Conservation (phyloP, 169 alveolate genomes). For the Plasmodium relictum region DNA sequence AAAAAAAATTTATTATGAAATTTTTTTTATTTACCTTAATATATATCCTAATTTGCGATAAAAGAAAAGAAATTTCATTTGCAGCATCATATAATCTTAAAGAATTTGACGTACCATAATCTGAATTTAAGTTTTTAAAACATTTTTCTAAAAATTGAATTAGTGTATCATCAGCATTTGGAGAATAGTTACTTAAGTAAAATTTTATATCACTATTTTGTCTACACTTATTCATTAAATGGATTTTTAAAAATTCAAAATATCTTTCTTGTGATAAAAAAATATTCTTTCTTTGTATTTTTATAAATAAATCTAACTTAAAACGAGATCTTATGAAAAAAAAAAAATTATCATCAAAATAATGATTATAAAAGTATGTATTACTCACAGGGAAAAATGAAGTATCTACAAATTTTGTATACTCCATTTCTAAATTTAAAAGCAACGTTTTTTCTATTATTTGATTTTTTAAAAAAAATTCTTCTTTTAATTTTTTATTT, state of each 20-base stretch:
- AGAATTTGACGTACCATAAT: neutral
- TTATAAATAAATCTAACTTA: slow-evolving; percentile 23
- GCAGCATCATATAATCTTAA: slow-evolving; percentile 24
- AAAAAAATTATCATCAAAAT: slow-evolving; percentile 28
- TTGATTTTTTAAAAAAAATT: slow-evolving; percentile 8
- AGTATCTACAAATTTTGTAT: slow-evolving; percentile 7
- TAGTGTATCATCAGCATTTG: neutral
- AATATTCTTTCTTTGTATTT: slow-evolving; percentile 27
- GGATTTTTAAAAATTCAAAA: slow-evolving; percentile 23
- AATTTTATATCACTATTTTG: slow-evolving; percentile 9
- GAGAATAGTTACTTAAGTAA: slow-evolving; percentile 13
- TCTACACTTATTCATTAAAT: slow-evolving; percentile 47
- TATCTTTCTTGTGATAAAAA: slow-evolving; percentile 11
- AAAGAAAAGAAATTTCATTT: slow-evolving; percentile 32
- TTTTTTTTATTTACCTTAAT: slow-evolving; percentile 13
- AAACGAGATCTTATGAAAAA: slow-evolving; percentile 17
- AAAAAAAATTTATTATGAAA: too few relatives aligned
- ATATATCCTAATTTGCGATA: slow-evolving; percentile 38
- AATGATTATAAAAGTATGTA: slow-evolving; percentile 26
- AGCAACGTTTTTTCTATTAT: slow-evolving; percentile 19
- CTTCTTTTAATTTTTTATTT: neutral
- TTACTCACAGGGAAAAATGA: slow-evolving; percentile 32
- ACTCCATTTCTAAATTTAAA: slow-evolving; percentile 10
- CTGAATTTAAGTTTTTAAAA: slow-evolving; percentile 14
- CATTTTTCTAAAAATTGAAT: slow-evolving; percentile 10